Evolutionary conservation across 2,329 filamentous ascomycete species (phyloP).

Genomic region (Talaromyces sp.): DNA sequence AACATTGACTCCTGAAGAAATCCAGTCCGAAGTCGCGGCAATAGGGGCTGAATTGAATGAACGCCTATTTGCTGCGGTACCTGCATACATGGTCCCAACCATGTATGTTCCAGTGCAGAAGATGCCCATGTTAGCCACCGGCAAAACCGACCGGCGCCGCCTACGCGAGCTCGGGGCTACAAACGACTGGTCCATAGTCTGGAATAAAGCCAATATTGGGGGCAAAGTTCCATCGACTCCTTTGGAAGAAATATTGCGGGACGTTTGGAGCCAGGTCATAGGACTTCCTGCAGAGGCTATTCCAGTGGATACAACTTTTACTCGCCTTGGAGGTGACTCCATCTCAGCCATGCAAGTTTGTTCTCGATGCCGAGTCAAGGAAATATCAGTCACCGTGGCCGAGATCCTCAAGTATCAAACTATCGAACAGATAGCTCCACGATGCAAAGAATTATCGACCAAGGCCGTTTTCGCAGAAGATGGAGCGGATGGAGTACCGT

Average conservation of each 20-base stretch:
- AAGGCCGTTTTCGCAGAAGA: background rate
- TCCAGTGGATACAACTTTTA: background rate
- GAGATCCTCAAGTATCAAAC: background rate
- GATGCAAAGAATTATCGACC: background rate
- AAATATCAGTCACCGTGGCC: background rate
- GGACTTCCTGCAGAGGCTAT: background rate
- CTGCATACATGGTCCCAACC: conserved; percentile 21
- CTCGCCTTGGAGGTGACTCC: conserved; percentile 1
- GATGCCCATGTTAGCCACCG: conserved; percentile 1
- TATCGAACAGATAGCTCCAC: background rate
- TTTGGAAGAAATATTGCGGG: background rate
- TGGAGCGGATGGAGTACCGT: background rate
- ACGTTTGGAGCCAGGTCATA: background rate
- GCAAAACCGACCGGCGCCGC: conserved; percentile 5
- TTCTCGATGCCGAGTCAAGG: background rate
- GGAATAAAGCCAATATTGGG: background rate
- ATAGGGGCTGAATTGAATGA: background rate
- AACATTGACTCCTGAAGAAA: background rate
- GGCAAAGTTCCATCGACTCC: background rate
- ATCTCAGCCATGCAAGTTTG: conserved; percentile 3
- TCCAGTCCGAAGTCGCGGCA: background rate
- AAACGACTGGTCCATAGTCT: conserved; percentile 4
- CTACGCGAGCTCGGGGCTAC: background rate
- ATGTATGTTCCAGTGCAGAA: conserved; percentile 9
- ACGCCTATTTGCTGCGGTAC: conserved; percentile 1